Base-by-base conservation (phyloP, 306 rosid genomes). In the Astragalus glycyphyllos region DNA sequence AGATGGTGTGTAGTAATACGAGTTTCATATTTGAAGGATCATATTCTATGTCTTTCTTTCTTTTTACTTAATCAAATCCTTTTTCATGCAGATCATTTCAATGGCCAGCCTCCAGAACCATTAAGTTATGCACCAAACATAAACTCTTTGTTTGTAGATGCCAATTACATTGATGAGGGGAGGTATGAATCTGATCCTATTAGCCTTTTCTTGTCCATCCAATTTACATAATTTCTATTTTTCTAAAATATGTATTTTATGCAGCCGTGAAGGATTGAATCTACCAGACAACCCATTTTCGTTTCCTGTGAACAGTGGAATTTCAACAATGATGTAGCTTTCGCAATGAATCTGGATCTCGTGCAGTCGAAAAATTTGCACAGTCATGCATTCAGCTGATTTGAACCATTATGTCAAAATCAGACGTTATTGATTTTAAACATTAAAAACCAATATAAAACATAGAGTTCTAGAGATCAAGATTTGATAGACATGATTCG, bases 231-330 rank as follows among this genome's bases (percentile, higher is more conserved):
- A 9, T 4, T 23, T 11, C 5, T 14, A 15, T 1, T 3, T 54
- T 7, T 54, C 0, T 62, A 6, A 35, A 11, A 20, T 11, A 26
- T 5, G 5, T 12, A 37, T 56, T 47, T 50, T 68, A 8, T 76
- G 75, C 75, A 76, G 87, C 83, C 81, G 77, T 41, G 78, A 80
- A 79, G 91, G 81, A 72, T 58, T 86, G 41, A 67, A 90, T 71
- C 92, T 90, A 16, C 96, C 98, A 1, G 97, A 92, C 7, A 88
- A 91, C 87, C 92, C 93, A 2, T 90, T 90, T 77, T 63, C 87
- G 50, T 79, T 65, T 70, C 65, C 62, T 0, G 11, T 59, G 41
- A 76, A 75, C 29, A 71, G 55, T 56, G 76, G 56, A 54, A 47
- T 78, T 69, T 75, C 79, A 42, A 9, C 83, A 44, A 70, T 69